phyloP scores from a whole-genome alignment of 2,329 filamentous ascomycete genomes.

The Trichoderma sp. region DNA sequence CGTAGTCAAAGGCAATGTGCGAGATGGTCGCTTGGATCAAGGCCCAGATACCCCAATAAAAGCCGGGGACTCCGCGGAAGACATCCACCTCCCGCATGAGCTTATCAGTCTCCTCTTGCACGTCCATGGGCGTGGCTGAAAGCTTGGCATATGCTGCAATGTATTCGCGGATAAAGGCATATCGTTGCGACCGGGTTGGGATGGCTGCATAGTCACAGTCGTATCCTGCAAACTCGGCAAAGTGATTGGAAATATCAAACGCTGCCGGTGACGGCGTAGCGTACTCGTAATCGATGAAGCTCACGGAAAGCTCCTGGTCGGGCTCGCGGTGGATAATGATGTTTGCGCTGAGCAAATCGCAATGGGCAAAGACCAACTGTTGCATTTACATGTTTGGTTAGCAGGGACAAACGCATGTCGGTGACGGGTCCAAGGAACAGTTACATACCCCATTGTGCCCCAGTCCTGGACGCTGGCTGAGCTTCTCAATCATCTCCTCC shows the following conservation, averaged over 20 bases:
- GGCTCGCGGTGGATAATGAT: conserved; percentile 71
- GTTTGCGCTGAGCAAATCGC: conserved; percentile 94
- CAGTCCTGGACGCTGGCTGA: conserved; percentile 76
- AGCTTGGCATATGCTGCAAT: conserved; percentile 69
- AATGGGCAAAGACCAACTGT: conserved; percentile 88
- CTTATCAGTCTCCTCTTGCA: conserved; percentile 65
- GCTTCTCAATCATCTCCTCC: conserved; percentile 64
- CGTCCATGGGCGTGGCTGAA: conserved; percentile 47
- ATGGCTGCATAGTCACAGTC: conserved; percentile 87
- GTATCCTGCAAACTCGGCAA: conserved; percentile 97
- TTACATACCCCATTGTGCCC: conserved; percentile 69
- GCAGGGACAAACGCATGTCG: neutral
- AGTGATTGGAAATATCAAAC: conserved; percentile 97
- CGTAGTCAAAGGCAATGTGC: conserved; percentile 96
- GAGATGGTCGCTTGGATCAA: conserved; percentile 93
- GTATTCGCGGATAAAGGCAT: conserved; percentile 82
- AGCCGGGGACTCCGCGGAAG: conserved; percentile 86
- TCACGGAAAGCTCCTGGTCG: conserved; percentile 45
- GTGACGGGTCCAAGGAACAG: neutral
- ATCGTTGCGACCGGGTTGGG: conserved; percentile 74
- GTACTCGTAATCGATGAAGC: conserved; percentile 99
- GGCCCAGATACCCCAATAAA: conserved; percentile 93
- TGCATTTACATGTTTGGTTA: neutral
- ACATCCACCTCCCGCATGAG: conserved; percentile 80
- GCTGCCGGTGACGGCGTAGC: conserved; percentile 90